A percentile compares a stretch with the other conserved stretches of the same genome.
Conservation (phyloP, 2,329 filamentous ascomycete species). For the Onygenales sp. region DNA sequence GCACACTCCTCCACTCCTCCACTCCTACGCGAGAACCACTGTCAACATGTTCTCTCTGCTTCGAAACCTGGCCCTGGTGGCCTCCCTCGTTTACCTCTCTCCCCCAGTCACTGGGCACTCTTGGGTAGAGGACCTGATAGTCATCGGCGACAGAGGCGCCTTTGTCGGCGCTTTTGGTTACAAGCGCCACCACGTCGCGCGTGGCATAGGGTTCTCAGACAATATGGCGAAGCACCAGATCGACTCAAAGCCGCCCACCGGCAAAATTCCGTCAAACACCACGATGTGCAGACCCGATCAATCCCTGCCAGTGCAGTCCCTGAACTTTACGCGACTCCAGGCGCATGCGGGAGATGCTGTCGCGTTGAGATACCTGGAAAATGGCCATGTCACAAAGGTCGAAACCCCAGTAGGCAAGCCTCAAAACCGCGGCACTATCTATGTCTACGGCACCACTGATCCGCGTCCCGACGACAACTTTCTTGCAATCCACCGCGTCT, state of each 20-base stretch:
- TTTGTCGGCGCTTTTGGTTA: conserved; percentile 65
- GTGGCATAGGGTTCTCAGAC: conserved; percentile 51
- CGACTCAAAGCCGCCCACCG: conserved; percentile 23
- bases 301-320: conserved; percentile 48
- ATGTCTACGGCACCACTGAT: conserved; percentile 60
- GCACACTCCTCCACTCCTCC: background rate
- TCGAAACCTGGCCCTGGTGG: conserved; percentile 3
- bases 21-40: background rate
- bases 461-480: conserved; percentile 51
- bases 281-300: conserved; percentile 58
- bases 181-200: conserved; percentile 58
- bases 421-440: conserved; percentile 59
- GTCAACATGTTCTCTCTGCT: background rate
- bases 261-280: conserved; percentile 42
- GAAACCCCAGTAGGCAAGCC: conserved; percentile 50
- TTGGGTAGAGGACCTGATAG: conserved; percentile 70
- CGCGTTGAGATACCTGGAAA: conserved; percentile 62
- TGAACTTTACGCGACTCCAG: conserved; percentile 53
- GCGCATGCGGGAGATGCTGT: conserved; percentile 52
- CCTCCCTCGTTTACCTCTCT: conserved; percentile 19
- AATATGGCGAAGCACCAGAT: conserved; percentile 53
- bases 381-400: conserved; percentile 62
- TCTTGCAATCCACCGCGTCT: conserved; percentile 58
- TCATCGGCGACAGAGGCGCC: conserved; percentile 63
- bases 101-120: conserved; percentile 50